Evolutionary conservation across 1,284 basidiomycete genomes (phyloP).

Genomic region (Cryptococcus jaspeensis): DNA sequence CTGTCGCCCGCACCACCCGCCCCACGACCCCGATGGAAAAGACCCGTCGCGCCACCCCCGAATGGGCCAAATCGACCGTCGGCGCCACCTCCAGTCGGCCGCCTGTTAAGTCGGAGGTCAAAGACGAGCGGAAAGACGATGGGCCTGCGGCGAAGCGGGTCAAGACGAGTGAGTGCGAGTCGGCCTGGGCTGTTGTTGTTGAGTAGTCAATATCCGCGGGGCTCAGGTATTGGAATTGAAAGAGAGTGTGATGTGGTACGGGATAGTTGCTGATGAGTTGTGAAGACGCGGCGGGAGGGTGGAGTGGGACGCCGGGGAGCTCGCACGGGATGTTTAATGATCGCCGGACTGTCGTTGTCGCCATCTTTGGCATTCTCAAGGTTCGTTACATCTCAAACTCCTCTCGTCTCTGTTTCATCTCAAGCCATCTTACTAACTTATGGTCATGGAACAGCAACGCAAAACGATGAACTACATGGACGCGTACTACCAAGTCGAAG

Average conservation of each 20-base stretch:
- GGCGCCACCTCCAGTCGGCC: constrained; percentile 9
- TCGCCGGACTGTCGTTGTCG: constrained; percentile 33
- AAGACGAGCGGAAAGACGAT: constrained; percentile 1
- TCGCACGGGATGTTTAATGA: constrained; percentile 29
- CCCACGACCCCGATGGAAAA: too few relatives aligned
- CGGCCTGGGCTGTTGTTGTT: too few relatives aligned
- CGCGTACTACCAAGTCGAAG: constrained; percentile 38
- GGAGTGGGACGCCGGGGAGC: constrained; percentile 3
- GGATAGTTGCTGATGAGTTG: neutral
- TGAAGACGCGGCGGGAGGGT: neutral
- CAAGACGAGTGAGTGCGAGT: constrained; percentile 9
- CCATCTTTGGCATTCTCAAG: constrained; percentile 33
- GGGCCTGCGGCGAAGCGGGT: constrained; percentile 9
- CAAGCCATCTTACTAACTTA: neutral
- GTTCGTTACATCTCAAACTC: constrained; percentile 10
- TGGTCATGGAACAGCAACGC: constrained; percentile 16
- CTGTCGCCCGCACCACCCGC: too few relatives aligned
- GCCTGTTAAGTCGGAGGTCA: constrained; percentile 11
- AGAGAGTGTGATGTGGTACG: too few relatives aligned
- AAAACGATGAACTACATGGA: constrained; percentile 34
- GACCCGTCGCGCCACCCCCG: constrained; percentile 1
- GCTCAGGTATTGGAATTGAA: too few relatives aligned
- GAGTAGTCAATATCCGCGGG: too few relatives aligned
- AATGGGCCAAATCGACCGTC: constrained; percentile 11
- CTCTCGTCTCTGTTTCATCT: neutral